Evolutionary conservation across 352 stramenopile genomes (phyloP).

Genomic region (Phytophthora pini): DNA sequence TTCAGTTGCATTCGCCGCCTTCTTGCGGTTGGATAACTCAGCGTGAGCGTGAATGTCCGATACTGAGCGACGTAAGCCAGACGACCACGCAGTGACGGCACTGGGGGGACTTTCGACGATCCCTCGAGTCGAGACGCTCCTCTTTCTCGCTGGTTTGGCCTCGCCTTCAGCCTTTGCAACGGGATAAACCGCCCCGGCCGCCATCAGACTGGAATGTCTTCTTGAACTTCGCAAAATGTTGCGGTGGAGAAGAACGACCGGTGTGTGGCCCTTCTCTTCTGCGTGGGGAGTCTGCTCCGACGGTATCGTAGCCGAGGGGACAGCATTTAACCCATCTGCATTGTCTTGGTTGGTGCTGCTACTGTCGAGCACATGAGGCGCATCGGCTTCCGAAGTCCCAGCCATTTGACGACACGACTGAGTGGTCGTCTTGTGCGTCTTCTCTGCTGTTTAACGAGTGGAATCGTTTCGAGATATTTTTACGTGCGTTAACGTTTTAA

Average conservation of each 20-base stretch:
- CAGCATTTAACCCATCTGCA: too few species aligned
- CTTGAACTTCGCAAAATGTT: conserved; percentile 2
- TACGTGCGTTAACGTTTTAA: neutral
- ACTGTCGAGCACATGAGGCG: too few species aligned
- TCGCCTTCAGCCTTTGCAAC: conserved; percentile 12
- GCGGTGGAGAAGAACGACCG: neutral
- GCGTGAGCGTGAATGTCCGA: conserved; percentile 20
- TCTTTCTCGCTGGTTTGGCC: conserved; percentile 2
- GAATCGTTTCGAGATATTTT: neutral
- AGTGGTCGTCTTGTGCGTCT: too few species aligned
- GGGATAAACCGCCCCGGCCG: conserved; percentile 10
- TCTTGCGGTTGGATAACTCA: neutral
- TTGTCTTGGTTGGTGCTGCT: too few species aligned
- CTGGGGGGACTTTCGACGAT: conserved; percentile 10
- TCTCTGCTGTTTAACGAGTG: too few species aligned
- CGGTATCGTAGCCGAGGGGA: too few species aligned
- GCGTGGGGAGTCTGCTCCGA: neutral
- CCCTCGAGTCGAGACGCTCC: conserved; percentile 24
- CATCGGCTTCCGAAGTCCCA: too few species aligned
- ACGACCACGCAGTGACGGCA: neutral
- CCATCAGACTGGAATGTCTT: conserved; percentile 7
- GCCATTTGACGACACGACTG: too few species aligned
- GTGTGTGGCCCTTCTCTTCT: too few species aligned
- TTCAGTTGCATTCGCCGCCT: conserved; percentile 5
- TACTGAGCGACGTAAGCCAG: conserved; percentile 17